A percentile compares a stretch with the other conserved stretches of the same genome.
These are phyloP conservation scores for Staphylotrichum longicolle DNA, from an alignment of 495 filamentous ascomycete genomes.

Conservation along the genomic window DNA sequence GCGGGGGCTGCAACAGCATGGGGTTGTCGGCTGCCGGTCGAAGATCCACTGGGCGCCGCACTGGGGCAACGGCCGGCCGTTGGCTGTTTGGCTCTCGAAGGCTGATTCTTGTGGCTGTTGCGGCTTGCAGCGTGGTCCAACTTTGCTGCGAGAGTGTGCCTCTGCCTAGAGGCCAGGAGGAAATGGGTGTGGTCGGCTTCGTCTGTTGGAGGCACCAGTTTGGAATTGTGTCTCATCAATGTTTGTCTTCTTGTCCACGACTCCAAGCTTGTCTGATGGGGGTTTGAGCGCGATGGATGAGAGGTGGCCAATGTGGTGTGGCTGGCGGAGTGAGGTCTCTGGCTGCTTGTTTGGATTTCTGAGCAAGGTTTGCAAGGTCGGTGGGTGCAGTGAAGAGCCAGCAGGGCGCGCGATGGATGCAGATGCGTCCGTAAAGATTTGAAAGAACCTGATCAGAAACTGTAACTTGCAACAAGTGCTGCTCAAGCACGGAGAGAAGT, in stretches of 20 bases:
- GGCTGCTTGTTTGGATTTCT: no score
- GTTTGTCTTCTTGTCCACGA: conserved; percentile 20
- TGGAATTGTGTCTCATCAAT: conserved; percentile 14
- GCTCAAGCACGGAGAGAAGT: conserved; percentile 19
- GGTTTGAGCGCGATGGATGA: neutral
- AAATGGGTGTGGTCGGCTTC: no score
- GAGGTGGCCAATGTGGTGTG: no score
- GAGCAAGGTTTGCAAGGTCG: no score
- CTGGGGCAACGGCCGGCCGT: neutral
- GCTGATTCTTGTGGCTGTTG: no score
- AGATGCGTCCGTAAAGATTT: no score
- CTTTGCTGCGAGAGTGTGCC: no score
- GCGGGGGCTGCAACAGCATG: neutral
- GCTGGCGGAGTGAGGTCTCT: no score
- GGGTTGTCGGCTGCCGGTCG: neutral
- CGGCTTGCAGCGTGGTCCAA: neutral
- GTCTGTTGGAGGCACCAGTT: neutral
- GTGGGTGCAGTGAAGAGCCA: no score
- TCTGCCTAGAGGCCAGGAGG: no score
- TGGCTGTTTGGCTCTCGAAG: neutral
- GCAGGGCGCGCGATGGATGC: neutral
- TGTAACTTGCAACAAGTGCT: conserved; percentile 3
- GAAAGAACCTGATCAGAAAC: neutral
- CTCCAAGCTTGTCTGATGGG: neutral
- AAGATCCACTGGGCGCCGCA: neutral